phyloP scores from a whole-genome alignment of 345 rosid genomes.

The Corchorus capsularis region DNA sequence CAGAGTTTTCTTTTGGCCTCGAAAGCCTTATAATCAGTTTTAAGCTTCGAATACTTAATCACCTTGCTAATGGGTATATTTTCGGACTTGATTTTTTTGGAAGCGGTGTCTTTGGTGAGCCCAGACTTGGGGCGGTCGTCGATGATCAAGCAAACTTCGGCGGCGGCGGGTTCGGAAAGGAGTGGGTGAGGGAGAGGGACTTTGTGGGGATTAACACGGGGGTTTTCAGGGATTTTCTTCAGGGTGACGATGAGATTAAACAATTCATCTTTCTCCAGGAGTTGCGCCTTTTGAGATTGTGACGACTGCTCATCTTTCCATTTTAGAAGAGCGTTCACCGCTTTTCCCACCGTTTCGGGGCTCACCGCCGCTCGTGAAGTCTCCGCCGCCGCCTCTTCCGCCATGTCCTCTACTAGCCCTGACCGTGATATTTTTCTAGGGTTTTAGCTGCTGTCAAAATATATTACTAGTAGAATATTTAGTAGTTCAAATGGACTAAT shows the following conservation, averaged over 20 bases:
- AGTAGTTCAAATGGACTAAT: no score
- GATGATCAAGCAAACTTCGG: no score
- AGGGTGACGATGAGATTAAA: constrained; percentile 59
- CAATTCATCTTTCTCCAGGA: constrained; percentile 69
- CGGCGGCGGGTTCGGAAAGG: no score
- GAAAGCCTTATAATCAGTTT: constrained; percentile 48
- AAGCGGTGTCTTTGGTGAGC: constrained; percentile 54
- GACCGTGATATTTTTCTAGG: not conserved
- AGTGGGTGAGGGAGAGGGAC: constrained; percentile 56
- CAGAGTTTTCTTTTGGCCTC: constrained; percentile 56
- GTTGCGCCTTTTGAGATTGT: constrained; percentile 55
- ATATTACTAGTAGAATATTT: no score
- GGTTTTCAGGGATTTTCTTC: constrained; percentile 63
- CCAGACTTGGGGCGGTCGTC: constrained; percentile 73
- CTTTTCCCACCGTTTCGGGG: constrained; percentile 41
- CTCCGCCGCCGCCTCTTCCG: not conserved
- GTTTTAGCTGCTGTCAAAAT: not conserved
- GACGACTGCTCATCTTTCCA: constrained; percentile 52
- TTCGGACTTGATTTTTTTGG: constrained; percentile 67
- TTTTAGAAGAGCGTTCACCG: constrained; percentile 51
- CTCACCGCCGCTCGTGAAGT: constrained; percentile 23
- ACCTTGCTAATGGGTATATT: constrained; percentile 63
- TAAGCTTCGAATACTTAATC: constrained; percentile 62
- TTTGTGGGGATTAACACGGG: constrained; percentile 53
- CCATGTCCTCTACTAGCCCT: not conserved